Percentiles rank a stretch among this genome's conserved stretches.
These are phyloP conservation scores for Blastomyces parvus DNA, from an alignment of 2,329 filamentous ascomycete species.

Conservation along the genomic window DNA sequence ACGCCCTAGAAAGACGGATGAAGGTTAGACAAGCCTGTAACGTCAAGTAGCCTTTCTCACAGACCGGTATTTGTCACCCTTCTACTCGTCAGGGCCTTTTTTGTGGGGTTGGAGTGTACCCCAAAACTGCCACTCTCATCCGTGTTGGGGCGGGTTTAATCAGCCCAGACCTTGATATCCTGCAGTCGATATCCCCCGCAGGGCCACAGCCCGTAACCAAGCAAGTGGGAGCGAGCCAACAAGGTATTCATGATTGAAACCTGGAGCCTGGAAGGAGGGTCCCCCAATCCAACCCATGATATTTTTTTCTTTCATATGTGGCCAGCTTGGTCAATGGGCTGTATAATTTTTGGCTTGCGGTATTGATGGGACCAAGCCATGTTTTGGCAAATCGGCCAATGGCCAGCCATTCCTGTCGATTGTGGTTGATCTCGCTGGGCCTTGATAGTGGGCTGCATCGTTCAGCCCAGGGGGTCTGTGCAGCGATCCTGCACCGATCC, in stretches of 20 bases:
- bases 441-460: not conserved
- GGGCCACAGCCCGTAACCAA: not conserved
- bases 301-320: not conserved
- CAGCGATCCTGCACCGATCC: not conserved
- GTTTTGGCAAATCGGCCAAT: slow-evolving; percentile 1
- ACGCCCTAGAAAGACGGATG: not conserved
- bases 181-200: not conserved
- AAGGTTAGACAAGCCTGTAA: not conserved
- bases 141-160: not conserved
- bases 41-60: not conserved
- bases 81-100: not conserved
- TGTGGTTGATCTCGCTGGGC: not conserved
- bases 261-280: not conserved
- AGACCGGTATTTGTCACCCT: not conserved
- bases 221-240: not conserved
- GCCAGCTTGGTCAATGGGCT: not conserved
- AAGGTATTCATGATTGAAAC: not conserved
- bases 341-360: not conserved
- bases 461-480: slow-evolving; percentile 2
- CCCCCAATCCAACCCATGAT: not conserved
- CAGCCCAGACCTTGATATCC: not conserved
- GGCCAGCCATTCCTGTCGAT: not conserved
- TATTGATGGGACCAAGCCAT: slow-evolving; percentile 2
- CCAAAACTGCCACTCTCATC: not conserved
- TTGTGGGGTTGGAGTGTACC: not conserved